Evolutionary conservation across 805 yeast genomes (phyloP), one percentile per base, ranked within the genome.

Genomic region (Hanseniaspora mollemarum): DNA sequence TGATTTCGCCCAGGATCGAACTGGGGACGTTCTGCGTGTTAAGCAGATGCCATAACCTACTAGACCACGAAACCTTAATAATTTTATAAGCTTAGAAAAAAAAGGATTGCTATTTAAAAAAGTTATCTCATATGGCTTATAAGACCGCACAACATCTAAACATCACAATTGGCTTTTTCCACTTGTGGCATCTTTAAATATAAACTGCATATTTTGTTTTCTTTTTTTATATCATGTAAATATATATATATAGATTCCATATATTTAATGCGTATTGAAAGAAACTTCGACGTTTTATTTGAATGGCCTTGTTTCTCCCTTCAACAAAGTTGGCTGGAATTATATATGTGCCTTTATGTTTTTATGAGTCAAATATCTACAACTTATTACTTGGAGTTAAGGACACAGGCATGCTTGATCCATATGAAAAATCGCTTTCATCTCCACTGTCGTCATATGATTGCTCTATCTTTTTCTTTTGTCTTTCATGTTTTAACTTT

Each of bases 1-100:
- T 87, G 96, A 87, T 83, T 86, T 81, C 83, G 87, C 96, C 96
- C 96, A 88, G 96, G 96, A 87, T 90, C 96, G 96, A 90, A 90
- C 96, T 87, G 96, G 96, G 96, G 96, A 90, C 96, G 87, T 85
- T 85, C 92, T 87, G 95, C 96, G 96, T 88, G 96, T 88, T 87
- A 88, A 86, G 96, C 96, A 87, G 92, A 85, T 84, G 96, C 95
- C 96, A 88, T 88, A 80, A 87, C 96, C 96, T 72, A 87, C 96
- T 87, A 87, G 95, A 87, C 96, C 96, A 87, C 87, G 81, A 79
- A 81, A 80, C 92, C 92, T 67, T 52, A 60, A 25, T 5, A 39
- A 25, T 25, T 26, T 12, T 39, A 25, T 21, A 37, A n/a, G n/a
- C n/a, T n/a, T n/a, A n/a, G n/a, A n/a, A n/a, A n/a, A n/a, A n/a